Evolutionary conservation across 2,329 filamentous ascomycete genomes (phyloP), one percentile per base, ranked within the genome.

Genomic region (Diaporthe ampelina): DNA sequence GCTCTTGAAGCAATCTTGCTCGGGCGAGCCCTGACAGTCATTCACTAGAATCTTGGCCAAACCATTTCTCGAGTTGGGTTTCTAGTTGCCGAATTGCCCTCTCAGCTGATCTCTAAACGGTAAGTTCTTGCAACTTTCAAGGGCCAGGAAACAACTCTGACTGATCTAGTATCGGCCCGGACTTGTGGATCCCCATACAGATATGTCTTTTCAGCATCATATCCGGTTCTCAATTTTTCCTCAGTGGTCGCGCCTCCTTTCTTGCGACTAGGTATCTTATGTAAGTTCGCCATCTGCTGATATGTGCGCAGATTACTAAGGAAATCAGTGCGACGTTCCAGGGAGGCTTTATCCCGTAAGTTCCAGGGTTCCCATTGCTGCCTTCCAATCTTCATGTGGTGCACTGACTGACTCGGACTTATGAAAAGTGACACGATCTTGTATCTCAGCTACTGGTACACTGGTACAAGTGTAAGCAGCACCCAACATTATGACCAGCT

Each of bases 51-150:
- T 76, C 79, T 85, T 21, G 88, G 88, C 48, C 83, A 89, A 77
- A 88, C 85, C 0, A 84, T 90, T 61, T 90, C 88, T 75, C 83
- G 85, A 0, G 79, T 88, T 4, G 84, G 84, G 0, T 90, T 90
- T 75, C 79, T 90, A 7, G 81, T 85, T 8, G 88, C 89, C 0
- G 89, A 91, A 76, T 79, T 91, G 3, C 90, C 89, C 0, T 91
- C 88, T 0, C 89, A 91, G 76, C 83, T 91, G 26, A 78, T 91
- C 26, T 86, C 84, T 37, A 91, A 91, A 79, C 87, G 86, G 77
- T 65, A 4, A 48, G 59, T 35, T 13, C 10, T 6, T 7, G 10
- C 1, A 4, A 32, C 3, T 10, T 9, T 5, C 13, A 35, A 26
- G 4, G 24, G 21, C 6, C 4, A 8, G 3, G 13, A n/a, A 15